A percentile compares a stretch with the other conserved stretches of the same genome.
Evolutionary conservation across 1,284 basidiomycete genomes (phyloP).

Genomic region (Trametes hirsuta): DNA sequence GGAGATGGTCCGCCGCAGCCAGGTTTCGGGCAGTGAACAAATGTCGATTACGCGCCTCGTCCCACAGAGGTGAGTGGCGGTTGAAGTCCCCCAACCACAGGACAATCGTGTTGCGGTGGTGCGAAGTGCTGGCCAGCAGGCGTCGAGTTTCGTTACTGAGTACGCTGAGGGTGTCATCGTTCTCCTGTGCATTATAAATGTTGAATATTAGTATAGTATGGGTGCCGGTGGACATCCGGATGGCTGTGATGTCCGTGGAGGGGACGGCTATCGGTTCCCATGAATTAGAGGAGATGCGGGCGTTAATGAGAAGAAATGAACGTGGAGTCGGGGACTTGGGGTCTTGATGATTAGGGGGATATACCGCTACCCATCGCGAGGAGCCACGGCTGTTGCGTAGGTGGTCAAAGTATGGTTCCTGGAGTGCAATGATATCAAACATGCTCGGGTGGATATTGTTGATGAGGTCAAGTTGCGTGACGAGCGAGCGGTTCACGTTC

Average conservation of each 20-base stretch:
- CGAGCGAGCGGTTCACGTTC: conserved; percentile 33
- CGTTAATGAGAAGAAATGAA: conserved; percentile 36
- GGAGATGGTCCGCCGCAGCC: background rate
- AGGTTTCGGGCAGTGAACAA: background rate
- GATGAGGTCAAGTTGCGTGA: conserved; percentile 29
- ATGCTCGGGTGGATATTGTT: conserved; percentile 16
- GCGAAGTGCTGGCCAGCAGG: background rate
- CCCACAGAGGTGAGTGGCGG: background rate
- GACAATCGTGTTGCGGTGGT: background rate
- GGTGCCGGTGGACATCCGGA: conserved; percentile 23
- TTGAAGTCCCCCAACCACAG: too few species aligned
- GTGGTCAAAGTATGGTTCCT: conserved; percentile 39
- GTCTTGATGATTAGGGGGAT: conserved; percentile 28
- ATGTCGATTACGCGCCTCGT: background rate
- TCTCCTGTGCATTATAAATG: background rate
- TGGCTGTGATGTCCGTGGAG: conserved; percentile 33
- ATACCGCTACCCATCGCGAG: conserved; percentile 31
- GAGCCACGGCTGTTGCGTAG: conserved; percentile 16
- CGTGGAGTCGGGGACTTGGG: conserved; percentile 7
- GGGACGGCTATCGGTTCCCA: conserved; percentile 30
- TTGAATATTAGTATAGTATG: background rate
- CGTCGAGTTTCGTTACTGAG: background rate
- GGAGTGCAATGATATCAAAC: conserved; percentile 35
- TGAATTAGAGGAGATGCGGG: conserved; percentile 26
- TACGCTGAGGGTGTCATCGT: background rate